Evolutionary conservation across 768 basidiomycete species (phyloP).

Genomic region (Phaffia tasmanica): DNA sequence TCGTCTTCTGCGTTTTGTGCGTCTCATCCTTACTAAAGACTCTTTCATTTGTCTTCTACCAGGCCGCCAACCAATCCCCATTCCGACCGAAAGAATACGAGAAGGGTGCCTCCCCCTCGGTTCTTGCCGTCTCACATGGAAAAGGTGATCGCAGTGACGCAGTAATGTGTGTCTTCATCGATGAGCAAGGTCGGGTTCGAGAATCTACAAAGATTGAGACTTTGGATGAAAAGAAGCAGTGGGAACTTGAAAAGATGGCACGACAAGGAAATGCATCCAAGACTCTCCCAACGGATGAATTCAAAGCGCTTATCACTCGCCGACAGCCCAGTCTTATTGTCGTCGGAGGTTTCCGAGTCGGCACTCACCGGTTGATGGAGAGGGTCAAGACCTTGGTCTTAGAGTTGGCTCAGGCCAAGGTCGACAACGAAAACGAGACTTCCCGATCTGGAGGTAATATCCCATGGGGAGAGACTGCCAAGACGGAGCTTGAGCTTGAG

Average conservation of each 20-base stretch:
- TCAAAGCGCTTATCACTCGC: constrained; percentile 67
- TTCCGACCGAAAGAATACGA: constrained; percentile 54
- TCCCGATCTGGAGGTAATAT: not conserved
- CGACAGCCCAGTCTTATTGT: constrained; percentile 79
- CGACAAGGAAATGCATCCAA: not conserved
- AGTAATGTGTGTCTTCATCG: constrained; percentile 71
- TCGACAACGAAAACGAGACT: constrained; percentile 11
- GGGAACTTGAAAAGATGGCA: constrained; percentile 3
- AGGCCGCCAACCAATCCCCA: constrained; percentile 78
- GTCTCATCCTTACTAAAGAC: not conserved
- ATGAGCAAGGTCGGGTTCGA: constrained; percentile 79
- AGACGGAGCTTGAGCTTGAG: constrained; percentile 5
- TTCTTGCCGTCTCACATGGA: constrained; percentile 87
- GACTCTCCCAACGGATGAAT: constrained; percentile 42
- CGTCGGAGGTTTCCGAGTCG: constrained; percentile 74
- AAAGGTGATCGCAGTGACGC: constrained; percentile 88
- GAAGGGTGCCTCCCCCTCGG: constrained; percentile 60
- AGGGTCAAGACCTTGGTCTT: constrained; percentile 30
- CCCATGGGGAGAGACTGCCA: not conserved
- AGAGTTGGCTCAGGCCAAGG: constrained; percentile 29
- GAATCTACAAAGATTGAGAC: constrained; percentile 84
- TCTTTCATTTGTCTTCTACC: not conserved
- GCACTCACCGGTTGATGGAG: constrained; percentile 45
- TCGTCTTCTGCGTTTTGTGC: not conserved
- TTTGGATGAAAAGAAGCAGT: constrained; percentile 56